Conservation (phyloP, 2,329 filamentous ascomycete genomes). For the Chaetomium globosum region DNA sequence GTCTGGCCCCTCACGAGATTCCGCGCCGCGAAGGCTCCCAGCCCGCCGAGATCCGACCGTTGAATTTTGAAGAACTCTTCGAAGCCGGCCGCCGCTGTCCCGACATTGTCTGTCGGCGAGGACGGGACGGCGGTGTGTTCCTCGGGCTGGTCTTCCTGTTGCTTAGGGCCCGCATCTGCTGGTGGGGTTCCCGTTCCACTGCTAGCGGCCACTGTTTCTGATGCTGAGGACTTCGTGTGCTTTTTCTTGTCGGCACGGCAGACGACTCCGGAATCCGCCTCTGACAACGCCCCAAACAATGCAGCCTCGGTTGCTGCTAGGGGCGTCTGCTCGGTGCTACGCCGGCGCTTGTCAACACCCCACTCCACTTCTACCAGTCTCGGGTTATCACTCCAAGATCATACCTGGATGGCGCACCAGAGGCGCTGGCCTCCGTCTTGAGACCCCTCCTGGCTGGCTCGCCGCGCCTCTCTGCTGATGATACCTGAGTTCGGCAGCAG, state of each 20-base stretch:
- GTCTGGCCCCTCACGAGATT: conserved; percentile 45
- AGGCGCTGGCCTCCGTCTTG: neutral
- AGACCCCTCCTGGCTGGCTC: neutral
- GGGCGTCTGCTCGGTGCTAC: neutral
- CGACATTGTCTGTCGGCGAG: neutral
- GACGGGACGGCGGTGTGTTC: neutral
- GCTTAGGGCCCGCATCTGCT: too few relatives aligned
- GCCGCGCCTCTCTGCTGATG: neutral
- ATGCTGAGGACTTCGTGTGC: neutral
- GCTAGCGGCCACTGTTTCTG: neutral
- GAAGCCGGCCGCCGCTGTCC: neutral
- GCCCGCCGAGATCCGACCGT: conserved; percentile 48
- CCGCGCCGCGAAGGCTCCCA: conserved; percentile 51
- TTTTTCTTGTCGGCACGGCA: neutral
- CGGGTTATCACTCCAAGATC: neutral
- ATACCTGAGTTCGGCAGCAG: neutral
- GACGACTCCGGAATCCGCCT: neutral
- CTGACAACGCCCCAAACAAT: neutral
- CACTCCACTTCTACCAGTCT: neutral
- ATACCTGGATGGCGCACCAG: neutral
- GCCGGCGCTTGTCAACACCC: neutral
- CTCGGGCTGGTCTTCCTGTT: neutral
- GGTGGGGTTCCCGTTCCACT: neutral
- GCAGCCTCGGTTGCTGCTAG: neutral
- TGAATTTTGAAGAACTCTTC: conserved; percentile 48